Evolutionary conservation across 805 yeast species (phyloP).

Genomic region (Priceomyces carsonii): DNA sequence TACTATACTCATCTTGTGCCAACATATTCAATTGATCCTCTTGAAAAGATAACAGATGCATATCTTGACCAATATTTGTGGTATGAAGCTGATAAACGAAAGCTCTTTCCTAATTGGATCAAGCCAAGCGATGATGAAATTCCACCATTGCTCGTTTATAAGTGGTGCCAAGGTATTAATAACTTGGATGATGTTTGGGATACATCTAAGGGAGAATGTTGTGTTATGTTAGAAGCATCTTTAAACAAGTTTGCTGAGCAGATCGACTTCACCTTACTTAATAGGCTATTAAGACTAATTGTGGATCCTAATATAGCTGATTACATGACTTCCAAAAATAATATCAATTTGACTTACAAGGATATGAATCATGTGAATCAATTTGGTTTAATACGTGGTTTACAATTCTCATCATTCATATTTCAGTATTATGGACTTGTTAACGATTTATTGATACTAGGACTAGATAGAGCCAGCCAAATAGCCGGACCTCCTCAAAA

Average conservation of each 20-base stretch:
- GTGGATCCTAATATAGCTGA: constrained; percentile 93
- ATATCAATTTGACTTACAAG: constrained; percentile 76
- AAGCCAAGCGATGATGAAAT: constrained; percentile 94
- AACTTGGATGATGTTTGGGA: constrained; percentile 81
- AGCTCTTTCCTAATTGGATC: constrained; percentile 92
- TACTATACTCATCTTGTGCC: constrained; percentile 82
- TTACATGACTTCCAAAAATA: constrained; percentile 89
- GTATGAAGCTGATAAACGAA: constrained; percentile 90
- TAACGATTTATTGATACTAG: constrained; percentile 77
- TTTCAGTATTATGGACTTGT: constrained; percentile 88
- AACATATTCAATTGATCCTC: constrained; percentile 83
- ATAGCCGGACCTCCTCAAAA: constrained; percentile 73
- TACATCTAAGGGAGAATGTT: constrained; percentile 67
- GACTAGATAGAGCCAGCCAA: constrained; percentile 83
- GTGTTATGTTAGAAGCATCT: constrained; percentile 80
- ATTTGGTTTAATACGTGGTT: constrained; percentile 83
- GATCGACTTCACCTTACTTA: constrained; percentile 83
- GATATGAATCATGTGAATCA: constrained; percentile 95
- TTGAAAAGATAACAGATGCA: constrained; percentile 95
- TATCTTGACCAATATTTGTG: constrained; percentile 93
- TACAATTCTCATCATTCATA: constrained; percentile 87
- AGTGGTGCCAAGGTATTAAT: constrained; percentile 92
- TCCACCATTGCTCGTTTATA: constrained; percentile 87
- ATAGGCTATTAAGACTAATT: constrained; percentile 74
- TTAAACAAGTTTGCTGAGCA: constrained; percentile 76